Conservation (phyloP, 371 early-diverging fungal species). For the Apophysomyces variabilis region DNA sequence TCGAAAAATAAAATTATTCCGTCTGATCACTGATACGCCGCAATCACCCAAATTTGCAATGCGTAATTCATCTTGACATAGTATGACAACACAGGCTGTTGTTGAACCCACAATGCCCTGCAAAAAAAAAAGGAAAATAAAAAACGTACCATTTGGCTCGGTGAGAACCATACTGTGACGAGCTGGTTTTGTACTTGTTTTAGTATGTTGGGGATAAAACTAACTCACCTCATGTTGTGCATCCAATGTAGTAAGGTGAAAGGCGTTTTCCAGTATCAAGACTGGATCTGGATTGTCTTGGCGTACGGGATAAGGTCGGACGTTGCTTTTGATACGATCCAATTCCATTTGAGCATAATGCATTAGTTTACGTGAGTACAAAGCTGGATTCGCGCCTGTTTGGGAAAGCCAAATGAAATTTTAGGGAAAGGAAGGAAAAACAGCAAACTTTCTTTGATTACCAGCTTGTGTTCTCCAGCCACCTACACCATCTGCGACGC, state of each 20-base stretch:
- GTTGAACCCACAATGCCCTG: conserved; percentile 73
- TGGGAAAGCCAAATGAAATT: conserved; percentile 8
- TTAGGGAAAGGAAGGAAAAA: not conserved
- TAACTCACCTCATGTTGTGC: conserved; percentile 30
- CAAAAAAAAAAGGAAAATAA: not conserved
- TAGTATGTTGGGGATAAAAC: conserved; percentile 2
- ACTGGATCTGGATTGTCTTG: conserved; percentile 26
- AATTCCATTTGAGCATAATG: conserved; percentile 82
- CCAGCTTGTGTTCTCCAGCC: conserved; percentile 71
- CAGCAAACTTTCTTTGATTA: conserved; percentile 14
- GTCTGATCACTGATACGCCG: conserved; percentile 83
- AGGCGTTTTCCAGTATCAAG: conserved; percentile 30
- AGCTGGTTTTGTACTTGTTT: not conserved
- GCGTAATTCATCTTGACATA: conserved; percentile 86
- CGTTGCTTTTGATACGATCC: conserved; percentile 59
- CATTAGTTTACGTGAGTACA: conserved; percentile 89
- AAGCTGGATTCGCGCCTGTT: conserved; percentile 81
- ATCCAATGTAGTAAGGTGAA: conserved; percentile 31
- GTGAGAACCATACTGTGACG: too few relatives aligned
- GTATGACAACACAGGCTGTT: conserved; percentile 85
- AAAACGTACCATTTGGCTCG: not conserved
- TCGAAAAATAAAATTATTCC: conserved; percentile 82
- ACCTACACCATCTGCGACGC: conserved; percentile 87
- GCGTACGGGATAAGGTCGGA: conserved; percentile 27
- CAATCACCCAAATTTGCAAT: conserved; percentile 94